Evolutionary conservation across 23 red algal genomes (phyloP).

Genomic region (Gracilaria domingensis): DNA sequence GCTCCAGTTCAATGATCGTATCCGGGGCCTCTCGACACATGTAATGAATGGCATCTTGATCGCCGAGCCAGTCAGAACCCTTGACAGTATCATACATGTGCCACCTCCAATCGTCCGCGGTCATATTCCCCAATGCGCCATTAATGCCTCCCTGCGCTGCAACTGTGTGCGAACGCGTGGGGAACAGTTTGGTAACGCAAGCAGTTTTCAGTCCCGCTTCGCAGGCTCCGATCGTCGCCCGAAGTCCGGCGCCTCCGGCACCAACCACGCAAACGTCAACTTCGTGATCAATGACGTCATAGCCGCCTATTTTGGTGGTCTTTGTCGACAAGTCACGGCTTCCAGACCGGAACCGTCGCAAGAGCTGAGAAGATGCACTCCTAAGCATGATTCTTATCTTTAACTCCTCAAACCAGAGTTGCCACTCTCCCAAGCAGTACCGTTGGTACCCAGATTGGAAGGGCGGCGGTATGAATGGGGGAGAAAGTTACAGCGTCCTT

Average conservation of each 20-base stretch:
- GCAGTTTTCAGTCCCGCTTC: slow-evolving; percentile 88
- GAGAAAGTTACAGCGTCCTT: too few species aligned
- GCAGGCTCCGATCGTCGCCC: slow-evolving; percentile 88
- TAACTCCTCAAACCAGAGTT: background rate
- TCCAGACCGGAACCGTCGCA: background rate
- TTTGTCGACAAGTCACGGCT: slow-evolving; percentile 12
- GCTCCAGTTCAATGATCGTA: slow-evolving; percentile 93
- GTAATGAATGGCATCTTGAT: slow-evolving; percentile 98
- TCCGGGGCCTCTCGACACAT: slow-evolving; percentile 94
- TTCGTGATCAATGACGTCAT: slow-evolving; percentile 88
- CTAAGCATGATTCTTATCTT: slow-evolving; percentile 25
- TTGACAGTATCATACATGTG: slow-evolving; percentile 99
- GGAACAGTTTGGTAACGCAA: slow-evolving; percentile 95
- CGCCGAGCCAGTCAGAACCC: slow-evolving; percentile 92
- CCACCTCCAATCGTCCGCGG: slow-evolving; percentile 95
- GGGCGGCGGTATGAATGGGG: too few species aligned
- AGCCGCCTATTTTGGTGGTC: slow-evolving; percentile 63
- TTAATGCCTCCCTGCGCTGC: slow-evolving; percentile 98
- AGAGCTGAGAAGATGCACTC: background rate
- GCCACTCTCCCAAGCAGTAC: too few species aligned
- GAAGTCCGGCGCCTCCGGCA: slow-evolving; percentile 93
- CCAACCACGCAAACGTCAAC: slow-evolving; percentile 91
- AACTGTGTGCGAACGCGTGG: slow-evolving; percentile 94
- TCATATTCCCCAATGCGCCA: slow-evolving; percentile 95
- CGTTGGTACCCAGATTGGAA: too few species aligned